These are phyloP conservation scores for Xylaria bambusicola DNA, from an alignment of 495 filamentous ascomycete species.

Conservation along the genomic window DNA sequence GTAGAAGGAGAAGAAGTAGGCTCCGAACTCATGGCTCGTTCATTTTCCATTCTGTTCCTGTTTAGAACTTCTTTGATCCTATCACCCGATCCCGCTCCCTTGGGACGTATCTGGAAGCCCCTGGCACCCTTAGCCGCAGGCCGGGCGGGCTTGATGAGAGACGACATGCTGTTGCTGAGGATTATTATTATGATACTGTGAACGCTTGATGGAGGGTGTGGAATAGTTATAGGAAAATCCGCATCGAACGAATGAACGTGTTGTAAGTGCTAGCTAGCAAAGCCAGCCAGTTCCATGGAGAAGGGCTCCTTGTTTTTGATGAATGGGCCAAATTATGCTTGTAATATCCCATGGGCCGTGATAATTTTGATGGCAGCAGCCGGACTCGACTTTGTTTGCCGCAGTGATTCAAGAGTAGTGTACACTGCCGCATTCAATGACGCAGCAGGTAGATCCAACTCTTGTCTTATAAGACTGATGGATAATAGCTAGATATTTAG, in stretches of 20 bases:
- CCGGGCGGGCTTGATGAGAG: constrained; percentile 27
- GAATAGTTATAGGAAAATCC: background rate
- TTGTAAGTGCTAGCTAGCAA: background rate
- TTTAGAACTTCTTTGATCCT: constrained; percentile 33
- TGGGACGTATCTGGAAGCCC: constrained; percentile 29
- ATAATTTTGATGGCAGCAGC: too few relatives aligned
- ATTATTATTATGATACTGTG: too few relatives aligned
- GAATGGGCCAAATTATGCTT: background rate
- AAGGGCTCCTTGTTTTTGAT: constrained; percentile 1
- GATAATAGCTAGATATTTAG: background rate
- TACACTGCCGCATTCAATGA: background rate
- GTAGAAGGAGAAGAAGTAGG: constrained; percentile 14
- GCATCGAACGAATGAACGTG: background rate
- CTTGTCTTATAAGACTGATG: background rate
- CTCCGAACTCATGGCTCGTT: constrained; percentile 26
- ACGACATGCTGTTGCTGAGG: constrained; percentile 23
- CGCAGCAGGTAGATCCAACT: background rate
- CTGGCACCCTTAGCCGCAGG: constrained; percentile 18
- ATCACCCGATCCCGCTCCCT: constrained; percentile 23
- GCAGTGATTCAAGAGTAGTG: too few relatives aligned
- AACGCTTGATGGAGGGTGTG: too few relatives aligned
- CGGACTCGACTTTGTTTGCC: too few relatives aligned
- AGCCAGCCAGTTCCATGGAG: background rate
- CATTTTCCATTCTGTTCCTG: constrained; percentile 28
- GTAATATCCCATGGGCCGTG: too few relatives aligned